Evolutionary conservation across 805 yeast species (phyloP).

Genomic region (Cyberlindnera americana): DNA sequence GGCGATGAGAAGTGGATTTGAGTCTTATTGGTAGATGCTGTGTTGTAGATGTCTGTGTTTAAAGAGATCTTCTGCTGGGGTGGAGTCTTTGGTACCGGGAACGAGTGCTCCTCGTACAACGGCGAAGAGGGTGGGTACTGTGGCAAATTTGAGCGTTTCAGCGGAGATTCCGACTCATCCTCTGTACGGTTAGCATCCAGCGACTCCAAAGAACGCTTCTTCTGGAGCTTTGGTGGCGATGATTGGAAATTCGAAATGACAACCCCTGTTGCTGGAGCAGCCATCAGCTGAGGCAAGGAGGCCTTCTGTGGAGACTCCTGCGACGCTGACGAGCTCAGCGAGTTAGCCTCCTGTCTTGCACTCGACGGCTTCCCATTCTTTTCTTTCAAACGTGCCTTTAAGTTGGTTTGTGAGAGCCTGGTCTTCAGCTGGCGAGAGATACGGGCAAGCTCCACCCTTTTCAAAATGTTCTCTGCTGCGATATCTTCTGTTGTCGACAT

Average conservation of each 20-base stretch:
- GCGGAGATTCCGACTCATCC: slow-evolving; percentile 22
- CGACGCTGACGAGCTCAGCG: background rate
- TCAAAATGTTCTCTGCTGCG: slow-evolving; percentile 42
- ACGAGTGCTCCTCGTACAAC: slow-evolving; percentile 19
- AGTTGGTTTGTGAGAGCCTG: slow-evolving; percentile 39
- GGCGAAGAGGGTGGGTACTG: slow-evolving; percentile 29
- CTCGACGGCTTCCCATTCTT: slow-evolving; percentile 2
- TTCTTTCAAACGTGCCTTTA: slow-evolving; percentile 26
- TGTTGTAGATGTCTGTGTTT: slow-evolving; percentile 24
- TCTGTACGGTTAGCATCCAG: slow-evolving; percentile 24
- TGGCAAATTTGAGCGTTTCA: slow-evolving; percentile 8
- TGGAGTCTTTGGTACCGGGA: slow-evolving; percentile 26
- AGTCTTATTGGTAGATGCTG: slow-evolving; percentile 28
- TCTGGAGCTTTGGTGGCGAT: slow-evolving; percentile 8
- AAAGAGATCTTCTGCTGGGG: slow-evolving; percentile 26
- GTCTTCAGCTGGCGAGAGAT: slow-evolving; percentile 42
- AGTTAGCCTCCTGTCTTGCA: background rate
- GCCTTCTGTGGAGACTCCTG: background rate
- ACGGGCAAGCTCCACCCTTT: slow-evolving; percentile 44
- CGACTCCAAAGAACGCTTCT: slow-evolving; percentile 22
- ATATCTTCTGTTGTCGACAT: slow-evolving; percentile 32
- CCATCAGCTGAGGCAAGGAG: slow-evolving; percentile 5
- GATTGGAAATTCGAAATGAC: background rate
- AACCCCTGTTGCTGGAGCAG: slow-evolving; percentile 3
- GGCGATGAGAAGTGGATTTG: slow-evolving; percentile 22